These are phyloP conservation scores for Triticum monococcum DNA, from an alignment of 176 grass and related monocot genomes.

Conservation along the genomic window DNA sequence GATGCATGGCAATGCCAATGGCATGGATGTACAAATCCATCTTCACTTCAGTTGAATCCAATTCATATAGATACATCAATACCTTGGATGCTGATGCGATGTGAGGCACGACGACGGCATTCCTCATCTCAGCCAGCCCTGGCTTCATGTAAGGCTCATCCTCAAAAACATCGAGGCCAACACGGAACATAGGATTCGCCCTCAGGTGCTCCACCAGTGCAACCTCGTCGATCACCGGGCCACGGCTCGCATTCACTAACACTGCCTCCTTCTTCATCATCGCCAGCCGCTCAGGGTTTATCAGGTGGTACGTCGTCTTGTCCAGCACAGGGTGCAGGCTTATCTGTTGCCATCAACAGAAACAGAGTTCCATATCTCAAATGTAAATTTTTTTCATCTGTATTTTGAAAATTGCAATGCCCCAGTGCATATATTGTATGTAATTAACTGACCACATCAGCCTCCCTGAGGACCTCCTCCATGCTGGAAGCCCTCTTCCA, in stretches of 20 bases:
- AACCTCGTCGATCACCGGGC: slow-evolving; percentile 79
- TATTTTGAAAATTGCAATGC: neutral
- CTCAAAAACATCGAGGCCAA: slow-evolving; percentile 94
- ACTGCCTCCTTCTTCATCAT: slow-evolving; percentile 99
- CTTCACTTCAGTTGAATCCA: neutral
- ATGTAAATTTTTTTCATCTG: too few relatives aligned
- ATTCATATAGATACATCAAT: neutral
- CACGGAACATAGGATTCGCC: slow-evolving; percentile 89
- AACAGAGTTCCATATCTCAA: neutral
- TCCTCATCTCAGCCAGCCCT: slow-evolving; percentile 85
- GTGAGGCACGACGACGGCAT: slow-evolving; percentile 82
- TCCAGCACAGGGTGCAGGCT: slow-evolving; percentile 91
- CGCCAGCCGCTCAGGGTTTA: slow-evolving; percentile 84
- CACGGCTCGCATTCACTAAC: slow-evolving; percentile 88
- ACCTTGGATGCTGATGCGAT: slow-evolving; percentile 97
- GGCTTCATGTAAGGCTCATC: slow-evolving; percentile 95
- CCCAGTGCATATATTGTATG: too few relatives aligned
- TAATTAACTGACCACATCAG: slow-evolving; percentile 63
- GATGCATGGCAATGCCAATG: neutral
- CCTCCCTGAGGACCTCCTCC: slow-evolving; percentile 95
- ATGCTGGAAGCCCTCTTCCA: slow-evolving; percentile 95
- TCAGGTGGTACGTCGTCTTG: slow-evolving; percentile 98
- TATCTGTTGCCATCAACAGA: slow-evolving; percentile 45
- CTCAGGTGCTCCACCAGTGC: slow-evolving; percentile 89
- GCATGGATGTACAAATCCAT: too few relatives aligned